Conservation (phyloP, 345 rosid species). For the Rhizophora mangle region DNA sequence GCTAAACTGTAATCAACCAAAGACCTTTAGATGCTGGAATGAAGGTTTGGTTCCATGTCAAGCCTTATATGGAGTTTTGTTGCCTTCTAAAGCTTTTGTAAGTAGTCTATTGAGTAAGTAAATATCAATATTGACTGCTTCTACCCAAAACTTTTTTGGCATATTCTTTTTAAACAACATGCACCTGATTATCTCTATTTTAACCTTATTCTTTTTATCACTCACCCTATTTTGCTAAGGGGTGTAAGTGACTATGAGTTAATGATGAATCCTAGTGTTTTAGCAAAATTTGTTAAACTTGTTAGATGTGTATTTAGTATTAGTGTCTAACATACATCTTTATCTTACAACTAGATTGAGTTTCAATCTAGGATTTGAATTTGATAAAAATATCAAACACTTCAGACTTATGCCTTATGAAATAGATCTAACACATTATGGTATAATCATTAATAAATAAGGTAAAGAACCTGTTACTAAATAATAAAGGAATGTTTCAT, state of each 20-base stretch:
- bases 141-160: too few species aligned
- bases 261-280: background rate
- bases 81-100: too few species aligned
- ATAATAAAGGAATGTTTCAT: background rate
- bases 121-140: too few species aligned
- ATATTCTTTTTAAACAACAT: too few species aligned
- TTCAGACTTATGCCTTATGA: background rate
- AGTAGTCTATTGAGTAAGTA: too few species aligned
- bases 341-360: background rate
- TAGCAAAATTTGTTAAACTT: background rate
- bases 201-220: too few species aligned
- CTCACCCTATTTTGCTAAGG: too few species aligned
- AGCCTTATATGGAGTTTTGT: too few species aligned
- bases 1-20: too few species aligned
- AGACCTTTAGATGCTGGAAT: too few species aligned
- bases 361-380: background rate
- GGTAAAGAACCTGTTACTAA: background rate
- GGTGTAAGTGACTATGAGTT: background rate
- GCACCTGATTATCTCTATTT: rapidly evolving
- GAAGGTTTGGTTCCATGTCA: too few species aligned
- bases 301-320: background rate
- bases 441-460: background rate
- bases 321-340: background rate
- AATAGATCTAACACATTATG: background rate
- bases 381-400: background rate